Evolutionary conservation across 2,329 filamentous ascomycete genomes (phyloP), one percentile per base, ranked within the genome.

Genomic region (Achaetomium macrosporum): DNA sequence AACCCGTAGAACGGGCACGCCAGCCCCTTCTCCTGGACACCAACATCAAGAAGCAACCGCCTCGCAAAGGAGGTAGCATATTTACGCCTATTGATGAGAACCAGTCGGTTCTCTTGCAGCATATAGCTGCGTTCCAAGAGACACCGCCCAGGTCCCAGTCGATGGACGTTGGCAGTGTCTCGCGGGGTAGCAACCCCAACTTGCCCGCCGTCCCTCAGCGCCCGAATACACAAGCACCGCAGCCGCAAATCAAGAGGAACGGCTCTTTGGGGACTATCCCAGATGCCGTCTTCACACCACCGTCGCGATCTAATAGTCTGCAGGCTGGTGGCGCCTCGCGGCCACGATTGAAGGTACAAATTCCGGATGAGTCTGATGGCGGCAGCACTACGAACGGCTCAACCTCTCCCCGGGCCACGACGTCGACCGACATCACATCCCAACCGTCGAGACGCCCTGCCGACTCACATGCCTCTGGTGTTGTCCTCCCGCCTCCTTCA

Each of bases 71-170:
- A 19, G 86, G 91, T 66, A 96, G 91, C 68, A 97, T 99, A 55
- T 97, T 97, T 66, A 99, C 93, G 0, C 93, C 93, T 0, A 95
- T 99, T 57, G 93, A 97, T 63, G 91, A 96, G 66, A 90, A 87
- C 62, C 82, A 88, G 45, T 96, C 91, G 1, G 85, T 96, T 54
- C 72, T 96, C 41, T 90, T 89, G 12, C 88, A 92, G 59, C 90
- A 96, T 67, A 84, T 88, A 57, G 84, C 82, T 15, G 81, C 80
- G 1, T 85, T 87, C 59, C 77, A 82, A 10, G 79, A 58, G 55
- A 61, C 5, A 58, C 61, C 29, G 63, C 58, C 71, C 57, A 77
- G 85, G 44, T 79, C 81, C 4, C 83, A 85, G 58, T 87, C 84
- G 5, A 77, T 87, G 45, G 83, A 88, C 68, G 75, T 81, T 17